A percentile compares a stretch with the other conserved stretches of the same genome.
These are phyloP conservation scores for Russula dissimulans DNA, from an alignment of 768 basidiomycete genomes.

Conservation along the genomic window DNA sequence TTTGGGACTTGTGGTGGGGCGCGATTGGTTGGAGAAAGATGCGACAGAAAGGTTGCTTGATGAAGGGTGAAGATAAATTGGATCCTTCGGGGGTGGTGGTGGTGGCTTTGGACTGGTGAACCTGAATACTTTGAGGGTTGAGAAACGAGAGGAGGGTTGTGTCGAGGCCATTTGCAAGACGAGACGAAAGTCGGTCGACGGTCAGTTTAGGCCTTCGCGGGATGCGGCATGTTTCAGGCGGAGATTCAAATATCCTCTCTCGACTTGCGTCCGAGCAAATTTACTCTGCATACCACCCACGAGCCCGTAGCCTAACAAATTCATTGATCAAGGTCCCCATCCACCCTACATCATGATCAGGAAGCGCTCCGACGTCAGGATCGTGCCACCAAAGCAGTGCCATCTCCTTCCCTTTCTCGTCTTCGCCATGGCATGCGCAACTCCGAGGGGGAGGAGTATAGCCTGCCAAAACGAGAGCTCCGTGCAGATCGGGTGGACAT, in stretches of 20 bases:
- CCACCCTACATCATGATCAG: conserved; percentile 1
- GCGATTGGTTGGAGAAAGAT: conserved; percentile 13
- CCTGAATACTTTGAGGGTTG: conserved; percentile 18
- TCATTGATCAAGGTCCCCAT: conserved; percentile 3
- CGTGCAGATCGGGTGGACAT: conserved; percentile 18
- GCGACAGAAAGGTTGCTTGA: conserved; percentile 7
- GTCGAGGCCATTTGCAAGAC: conserved; percentile 10
- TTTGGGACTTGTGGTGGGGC: neutral
- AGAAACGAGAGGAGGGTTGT: conserved; percentile 13
- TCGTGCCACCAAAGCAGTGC: conserved; percentile 12
- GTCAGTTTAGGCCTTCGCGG: too few relatives aligned
- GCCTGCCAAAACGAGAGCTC: conserved; percentile 8
- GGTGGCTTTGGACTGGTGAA: conserved; percentile 15
- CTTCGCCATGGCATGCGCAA: conserved; percentile 8
- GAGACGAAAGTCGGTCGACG: too few relatives aligned
- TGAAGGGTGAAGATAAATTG: conserved; percentile 9
- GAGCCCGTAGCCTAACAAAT: too few relatives aligned
- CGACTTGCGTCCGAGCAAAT: neutral
- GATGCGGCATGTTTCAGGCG: neutral
- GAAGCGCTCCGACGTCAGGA: conserved; percentile 13
- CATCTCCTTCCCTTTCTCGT: neutral
- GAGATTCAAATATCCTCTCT: neutral
- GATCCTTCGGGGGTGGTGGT: conserved; percentile 16
- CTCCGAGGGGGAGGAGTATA: neutral
- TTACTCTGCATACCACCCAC: too few relatives aligned